A percentile compares a stretch with the other conserved stretches of the same genome.
Conservation (phyloP, 306 rosid species). For the Ziziphus jujuba region DNA sequence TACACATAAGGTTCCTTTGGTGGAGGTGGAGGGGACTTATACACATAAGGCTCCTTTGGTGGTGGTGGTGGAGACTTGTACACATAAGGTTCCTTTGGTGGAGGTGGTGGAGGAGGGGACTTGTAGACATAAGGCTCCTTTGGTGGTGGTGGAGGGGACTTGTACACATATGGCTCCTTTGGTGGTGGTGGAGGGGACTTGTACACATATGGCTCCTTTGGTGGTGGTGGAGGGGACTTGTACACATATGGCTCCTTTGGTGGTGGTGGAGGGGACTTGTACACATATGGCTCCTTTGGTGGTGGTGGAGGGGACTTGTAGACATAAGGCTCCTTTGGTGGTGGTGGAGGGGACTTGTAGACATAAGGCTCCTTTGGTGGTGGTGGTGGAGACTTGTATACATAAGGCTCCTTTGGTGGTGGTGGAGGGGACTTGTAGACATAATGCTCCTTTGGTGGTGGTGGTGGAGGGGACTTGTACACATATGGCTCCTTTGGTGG, state of each 20-base stretch:
- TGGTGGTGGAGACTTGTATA: constrained; percentile 29
- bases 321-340: constrained; percentile 17
- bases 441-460: constrained; percentile 8
- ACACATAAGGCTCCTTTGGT: constrained; percentile 17
- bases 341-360: constrained; percentile 31
- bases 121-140: constrained; percentile 16
- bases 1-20: not conserved
- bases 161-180: constrained; percentile 19
- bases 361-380: constrained; percentile 9
- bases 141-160: constrained; percentile 9
- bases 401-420: constrained; percentile 34
- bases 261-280: constrained; percentile 47
- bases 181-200: constrained; percentile 47
- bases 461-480: constrained; percentile 11
- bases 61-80: constrained; percentile 78
- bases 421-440: constrained; percentile 52
- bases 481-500: constrained; percentile 19
- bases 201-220: constrained; percentile 19
- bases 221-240: constrained; percentile 3
- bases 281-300: not conserved
- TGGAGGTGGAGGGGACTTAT: constrained; percentile 47
- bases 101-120: constrained; percentile 5
- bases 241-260: constrained; percentile 21
- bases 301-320: constrained; percentile 38
- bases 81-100: constrained; percentile 53